Base-by-base conservation (phyloP, 768 basidiomycete genomes). In the Pilatotrama ljubarskyi region DNA sequence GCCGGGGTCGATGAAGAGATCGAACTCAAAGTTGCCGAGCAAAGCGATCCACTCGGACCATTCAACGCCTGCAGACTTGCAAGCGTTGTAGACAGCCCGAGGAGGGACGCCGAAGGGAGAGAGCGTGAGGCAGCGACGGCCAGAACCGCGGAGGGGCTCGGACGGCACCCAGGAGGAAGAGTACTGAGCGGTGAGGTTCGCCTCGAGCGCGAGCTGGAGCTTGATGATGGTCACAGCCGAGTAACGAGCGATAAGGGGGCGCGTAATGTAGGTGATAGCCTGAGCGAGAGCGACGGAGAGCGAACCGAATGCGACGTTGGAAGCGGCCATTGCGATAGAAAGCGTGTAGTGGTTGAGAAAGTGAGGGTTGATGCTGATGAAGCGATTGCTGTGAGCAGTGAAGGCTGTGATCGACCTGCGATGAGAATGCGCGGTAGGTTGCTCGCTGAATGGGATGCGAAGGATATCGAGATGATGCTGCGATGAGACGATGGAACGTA, bases 1-100 rank as follows among this genome's bases (percentile, higher is more conserved):
- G 61, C 89, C 90, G 63, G 91, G 91, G 71, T 92, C 88, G 66
- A 91, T 82, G 73, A 89, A 87, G 61, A 93, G 81, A 72, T 92
- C 90, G 69, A 92, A 86, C 74, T 88, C 87, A 58, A 76, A 74
- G 64, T 82, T 80, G 11, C 90, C 89, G 46, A 92, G 82, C 58
- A 81, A 76, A 46, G 79, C 66, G 54, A 91, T 88, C 91, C 91
- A 93, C 70, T 89, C 84, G 58, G 85, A 85, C 91, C 91, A 93
- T 67, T 89, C 86, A 32, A 92, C 80, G 58, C 83, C 83, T 38
- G 87, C 78, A 22, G 84, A 77, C 55, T 85, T 76, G 73, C 90
- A 91, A 14, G 90, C 86, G 54, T 83, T 74, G 75, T 90, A 85
- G 67, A 92, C 78, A 66, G 84, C 77, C 40, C 86, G 84, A 43